Evolutionary conservation across 2,329 filamentous ascomycete species (phyloP).

Genomic region (Sporothrix sp.): DNA sequence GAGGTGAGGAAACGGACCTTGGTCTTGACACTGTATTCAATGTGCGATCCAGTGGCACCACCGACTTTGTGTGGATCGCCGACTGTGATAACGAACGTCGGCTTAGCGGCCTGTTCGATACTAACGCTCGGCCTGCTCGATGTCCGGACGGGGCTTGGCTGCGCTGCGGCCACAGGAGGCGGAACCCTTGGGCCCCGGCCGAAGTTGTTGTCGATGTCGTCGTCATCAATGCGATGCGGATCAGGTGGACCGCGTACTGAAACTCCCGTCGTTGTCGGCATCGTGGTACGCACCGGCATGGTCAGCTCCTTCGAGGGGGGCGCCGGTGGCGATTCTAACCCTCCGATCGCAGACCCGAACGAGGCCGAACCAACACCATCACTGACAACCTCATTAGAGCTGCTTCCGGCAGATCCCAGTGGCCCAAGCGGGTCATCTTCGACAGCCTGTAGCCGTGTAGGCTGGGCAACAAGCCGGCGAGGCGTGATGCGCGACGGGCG

Average conservation of each 20-base stretch:
- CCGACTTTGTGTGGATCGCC: slow-evolving; percentile 98
- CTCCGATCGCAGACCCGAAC: background rate
- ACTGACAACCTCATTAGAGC: slow-evolving; percentile 18
- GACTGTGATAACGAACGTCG: slow-evolving; percentile 79
- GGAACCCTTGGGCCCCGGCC: slow-evolving; percentile 52
- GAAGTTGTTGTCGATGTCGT: slow-evolving; percentile 50
- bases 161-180: slow-evolving; percentile 51
- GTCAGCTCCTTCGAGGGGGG: slow-evolving; percentile 57
- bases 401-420: slow-evolving; percentile 47
- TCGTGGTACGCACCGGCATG: slow-evolving; percentile 50
- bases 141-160: slow-evolving; percentile 40
- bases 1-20: slow-evolving; percentile 47
- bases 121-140: slow-evolving; percentile 68
- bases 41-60: slow-evolving; percentile 92
- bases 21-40: slow-evolving; percentile 91
- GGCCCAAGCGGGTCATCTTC: slow-evolving; percentile 68
- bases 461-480: slow-evolving; percentile 61
- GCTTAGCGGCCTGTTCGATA: slow-evolving; percentile 87
- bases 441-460: slow-evolving; percentile 68
- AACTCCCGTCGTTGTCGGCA: slow-evolving; percentile 32
- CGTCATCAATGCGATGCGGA: slow-evolving; percentile 59
- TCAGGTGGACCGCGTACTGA: slow-evolving; percentile 36
- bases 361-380: background rate
- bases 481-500: slow-evolving; percentile 39
- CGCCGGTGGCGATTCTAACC: slow-evolving; percentile 46